Evolutionary conservation across 1,139 yeast species (phyloP), one percentile per base, ranked within the genome.

Genomic region (Diutina pseudorugosa): DNA sequence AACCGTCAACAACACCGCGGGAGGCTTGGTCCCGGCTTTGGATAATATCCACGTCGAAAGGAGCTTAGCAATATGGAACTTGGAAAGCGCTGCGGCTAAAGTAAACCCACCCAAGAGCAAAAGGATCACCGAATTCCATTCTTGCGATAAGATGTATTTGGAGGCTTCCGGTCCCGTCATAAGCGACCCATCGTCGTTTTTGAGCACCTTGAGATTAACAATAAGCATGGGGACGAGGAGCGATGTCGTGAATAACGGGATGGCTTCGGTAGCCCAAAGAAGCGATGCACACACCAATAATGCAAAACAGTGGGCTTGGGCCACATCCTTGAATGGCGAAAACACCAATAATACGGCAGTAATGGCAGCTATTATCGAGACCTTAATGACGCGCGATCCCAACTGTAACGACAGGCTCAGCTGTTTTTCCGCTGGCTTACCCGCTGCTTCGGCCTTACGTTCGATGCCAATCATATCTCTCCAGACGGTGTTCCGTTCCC

Each of bases 41-140:
- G 83, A 75, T 52, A 83, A 67, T 48, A 83, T 75, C 76, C 82
- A 81, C 4, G 88, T 80, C 2, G 88, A 82, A 20, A 82, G 68
- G 55, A 83, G 74, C 61, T 79, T 81, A 5, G 90, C 89, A 58
- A 83, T 80, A 59, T 82, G 82, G 61, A 80, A 83, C 61, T 83
- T 83, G 12, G 89, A 79, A 56, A 83, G 70, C 1, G 87, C 87
- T 40, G 86, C 89, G 41, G 89, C 89, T 54, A 83, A 68, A 2
- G 89, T 82, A 64, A 83, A 83, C 33, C 91, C 91, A 55, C 89
- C 89, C 52, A 83, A 67, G 53, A 83, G 69, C 55, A 83, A 74
- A 73, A 83, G 76, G 56, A 83, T 83, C 3, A 85, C 85, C 1
- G 89, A 82, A 54, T 82, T 80, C 89, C 89, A 83, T 90, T 83